Evolutionary conservation across 106 monocot genomes (phyloP).

Genomic region (Acanthochlamys bracteata): DNA sequence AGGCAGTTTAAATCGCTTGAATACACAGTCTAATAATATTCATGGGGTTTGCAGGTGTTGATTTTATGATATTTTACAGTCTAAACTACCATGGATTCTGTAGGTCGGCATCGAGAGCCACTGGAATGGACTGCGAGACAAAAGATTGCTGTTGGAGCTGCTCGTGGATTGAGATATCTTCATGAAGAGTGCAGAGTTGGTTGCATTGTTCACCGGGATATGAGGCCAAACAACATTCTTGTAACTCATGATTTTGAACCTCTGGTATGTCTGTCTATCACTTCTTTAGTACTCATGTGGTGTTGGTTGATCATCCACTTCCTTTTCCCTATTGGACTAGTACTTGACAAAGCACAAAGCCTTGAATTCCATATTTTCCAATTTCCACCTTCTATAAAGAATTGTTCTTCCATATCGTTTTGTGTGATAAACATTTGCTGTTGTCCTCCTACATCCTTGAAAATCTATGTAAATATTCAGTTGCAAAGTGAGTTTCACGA

Average conservation of each 20-base stretch:
- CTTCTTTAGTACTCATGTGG: not conserved
- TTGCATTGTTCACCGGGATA: slow-evolving; percentile 87
- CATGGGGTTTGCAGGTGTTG: not conserved
- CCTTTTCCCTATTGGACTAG: not conserved
- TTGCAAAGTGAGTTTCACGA: too few species aligned
- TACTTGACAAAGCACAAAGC: not conserved
- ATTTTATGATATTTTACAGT: not conserved
- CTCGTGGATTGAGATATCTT: slow-evolving; percentile 83
- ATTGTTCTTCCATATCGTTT: too few species aligned
- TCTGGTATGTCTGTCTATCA: slow-evolving; percentile 36
- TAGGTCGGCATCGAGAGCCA: slow-evolving; percentile 49
- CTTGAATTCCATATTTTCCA: too few species aligned
- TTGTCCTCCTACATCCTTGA: too few species aligned
- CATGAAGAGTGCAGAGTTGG: slow-evolving; percentile 98
- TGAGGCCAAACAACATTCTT: slow-evolving; percentile 97
- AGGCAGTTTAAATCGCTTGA: not conserved
- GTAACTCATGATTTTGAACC: slow-evolving; percentile 94
- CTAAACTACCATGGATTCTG: not conserved
- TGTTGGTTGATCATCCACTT: not conserved
- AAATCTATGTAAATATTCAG: too few species aligned
- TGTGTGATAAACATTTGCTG: too few species aligned
- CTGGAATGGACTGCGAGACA: slow-evolving; percentile 82
- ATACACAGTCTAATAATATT: not conserved
- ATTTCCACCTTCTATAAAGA: too few species aligned
- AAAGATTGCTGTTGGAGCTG: slow-evolving; percentile 93